phyloP scores from a whole-genome alignment of 805 yeast genomes.

The Candida jianshihensis region DNA sequence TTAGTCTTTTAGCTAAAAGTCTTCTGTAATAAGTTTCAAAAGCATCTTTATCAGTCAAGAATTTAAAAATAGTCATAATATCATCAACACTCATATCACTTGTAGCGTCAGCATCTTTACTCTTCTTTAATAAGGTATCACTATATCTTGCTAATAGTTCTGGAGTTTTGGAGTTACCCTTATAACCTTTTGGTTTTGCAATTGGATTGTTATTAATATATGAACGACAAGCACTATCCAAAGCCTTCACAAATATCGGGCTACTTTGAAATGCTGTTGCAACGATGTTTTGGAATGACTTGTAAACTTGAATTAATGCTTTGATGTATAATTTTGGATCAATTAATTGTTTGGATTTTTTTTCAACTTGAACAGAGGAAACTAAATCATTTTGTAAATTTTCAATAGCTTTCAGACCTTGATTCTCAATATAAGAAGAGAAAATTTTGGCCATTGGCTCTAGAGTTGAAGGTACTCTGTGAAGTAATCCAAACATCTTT shows the following conservation, averaged over 20 bases:
- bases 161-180: conserved; percentile 67
- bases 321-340: conserved; percentile 79
- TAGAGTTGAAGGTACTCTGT: conserved; percentile 72
- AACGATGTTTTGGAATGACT: conserved; percentile 60
- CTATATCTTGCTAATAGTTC: conserved; percentile 86
- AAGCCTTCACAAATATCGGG: conserved; percentile 73
- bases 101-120: conserved; percentile 58
- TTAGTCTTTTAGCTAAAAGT: conserved; percentile 79
- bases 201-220: conserved; percentile 79
- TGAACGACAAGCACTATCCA: conserved; percentile 81
- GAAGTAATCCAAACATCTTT: conserved; percentile 68
- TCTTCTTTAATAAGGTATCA: conserved; percentile 73
- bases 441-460: conserved; percentile 71
- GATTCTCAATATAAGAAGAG: conserved; percentile 61
- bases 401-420: conserved; percentile 56
- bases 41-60: conserved; percentile 88
- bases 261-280: conserved; percentile 61
- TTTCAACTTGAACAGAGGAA: conserved; percentile 27
- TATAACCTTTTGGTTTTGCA: conserved; percentile 44
- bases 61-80: conserved; percentile 79
- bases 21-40: conserved; percentile 92
- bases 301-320: conserved; percentile 63
- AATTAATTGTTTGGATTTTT: conserved; percentile 18
- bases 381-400: conserved; percentile 37
- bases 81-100: conserved; percentile 76